Evolutionary conservation across 2,329 filamentous ascomycete genomes (phyloP).

Genomic region (Fusarium citri): DNA sequence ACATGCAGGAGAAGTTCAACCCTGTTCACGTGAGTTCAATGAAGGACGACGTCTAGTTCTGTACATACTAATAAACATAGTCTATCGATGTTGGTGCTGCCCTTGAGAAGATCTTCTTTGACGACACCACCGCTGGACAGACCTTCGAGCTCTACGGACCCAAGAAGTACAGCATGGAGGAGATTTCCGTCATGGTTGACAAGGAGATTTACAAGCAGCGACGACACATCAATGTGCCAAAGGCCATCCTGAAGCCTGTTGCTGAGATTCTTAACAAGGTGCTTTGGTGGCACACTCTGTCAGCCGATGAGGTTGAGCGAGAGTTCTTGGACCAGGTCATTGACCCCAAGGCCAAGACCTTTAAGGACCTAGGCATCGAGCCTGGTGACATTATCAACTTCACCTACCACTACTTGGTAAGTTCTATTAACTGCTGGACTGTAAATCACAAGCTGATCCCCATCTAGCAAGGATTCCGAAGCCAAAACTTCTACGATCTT

Average conservation of each 20-base stretch:
- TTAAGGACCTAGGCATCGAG: constrained; percentile 91
- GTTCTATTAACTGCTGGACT: constrained; percentile 48
- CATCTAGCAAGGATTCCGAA: constrained; percentile 86
- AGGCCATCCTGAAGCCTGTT: constrained; percentile 79
- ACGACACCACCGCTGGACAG: constrained; percentile 89
- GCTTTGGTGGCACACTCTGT: constrained; percentile 90
- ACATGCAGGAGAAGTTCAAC: constrained; percentile 90
- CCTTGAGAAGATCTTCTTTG: constrained; percentile 88
- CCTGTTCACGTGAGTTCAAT: constrained; percentile 85
- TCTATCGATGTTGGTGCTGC: constrained; percentile 90
- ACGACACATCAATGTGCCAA: constrained; percentile 91
- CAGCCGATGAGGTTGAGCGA: constrained; percentile 86
- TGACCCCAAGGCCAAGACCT: constrained; percentile 91
- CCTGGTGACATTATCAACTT: constrained; percentile 86
- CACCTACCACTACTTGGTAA: constrained; percentile 93
- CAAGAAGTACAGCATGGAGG: constrained; percentile 87
- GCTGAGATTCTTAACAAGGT: constrained; percentile 80
- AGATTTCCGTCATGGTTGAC: constrained; percentile 90
- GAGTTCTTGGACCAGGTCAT: constrained; percentile 95
- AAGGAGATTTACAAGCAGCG: constrained; percentile 91
- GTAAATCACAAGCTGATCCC: constrained; percentile 10
- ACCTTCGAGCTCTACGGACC: constrained; percentile 96
- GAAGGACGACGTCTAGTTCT: neutral
- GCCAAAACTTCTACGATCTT: constrained; percentile 88
- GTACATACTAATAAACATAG: constrained; percentile 55